Conservation (phyloP, 169 alveolate species). For the Eimeria brunetti region DNA sequence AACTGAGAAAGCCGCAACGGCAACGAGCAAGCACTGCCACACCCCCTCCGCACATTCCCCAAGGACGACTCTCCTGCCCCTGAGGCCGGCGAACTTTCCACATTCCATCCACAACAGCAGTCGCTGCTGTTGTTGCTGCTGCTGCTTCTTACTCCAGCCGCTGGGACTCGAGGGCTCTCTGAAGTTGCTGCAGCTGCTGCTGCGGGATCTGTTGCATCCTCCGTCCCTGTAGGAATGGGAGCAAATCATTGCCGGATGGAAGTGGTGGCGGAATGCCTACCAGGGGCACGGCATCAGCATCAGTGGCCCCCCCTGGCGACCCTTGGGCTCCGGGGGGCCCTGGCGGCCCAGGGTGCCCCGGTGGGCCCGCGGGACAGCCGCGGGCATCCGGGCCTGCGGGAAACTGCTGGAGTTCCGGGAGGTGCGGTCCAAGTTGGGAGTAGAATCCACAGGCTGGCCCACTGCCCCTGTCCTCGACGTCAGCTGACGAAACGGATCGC, state of each 20-base stretch:
- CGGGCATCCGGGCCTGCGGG: slow-evolving; percentile 26
- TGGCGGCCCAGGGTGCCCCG: slow-evolving; percentile 11
- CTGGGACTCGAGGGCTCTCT: slow-evolving; percentile 69
- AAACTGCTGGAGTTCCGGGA: slow-evolving; percentile 15
- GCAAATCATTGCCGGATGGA: slow-evolving; percentile 37
- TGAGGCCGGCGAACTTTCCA: background rate
- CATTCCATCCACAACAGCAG: background rate
- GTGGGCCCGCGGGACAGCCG: slow-evolving; percentile 12
- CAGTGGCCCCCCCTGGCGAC: slow-evolving; percentile 26
- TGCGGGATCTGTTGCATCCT: slow-evolving; percentile 65
- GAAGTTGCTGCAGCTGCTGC: slow-evolving; percentile 74
- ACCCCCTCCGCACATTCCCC: slow-evolving; percentile 3
- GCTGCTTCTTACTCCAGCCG: slow-evolving; percentile 29
- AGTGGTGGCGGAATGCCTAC: slow-evolving; percentile 38
- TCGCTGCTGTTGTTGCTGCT: background rate
- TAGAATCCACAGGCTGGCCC: slow-evolving; percentile 42
- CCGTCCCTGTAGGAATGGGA: slow-evolving; percentile 41
- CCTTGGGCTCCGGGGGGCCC: slow-evolving; percentile 46
- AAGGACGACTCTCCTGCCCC: background rate
- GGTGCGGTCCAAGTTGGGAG: slow-evolving; percentile 9
- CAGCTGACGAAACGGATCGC: slow-evolving; percentile 25
- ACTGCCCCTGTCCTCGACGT: background rate
- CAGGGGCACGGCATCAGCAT: slow-evolving; percentile 4
- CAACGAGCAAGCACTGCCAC: background rate
- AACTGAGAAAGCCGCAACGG: background rate